Conservation (phyloP, 2,329 filamentous ascomycete species). For the Diaporthe sp. region DNA sequence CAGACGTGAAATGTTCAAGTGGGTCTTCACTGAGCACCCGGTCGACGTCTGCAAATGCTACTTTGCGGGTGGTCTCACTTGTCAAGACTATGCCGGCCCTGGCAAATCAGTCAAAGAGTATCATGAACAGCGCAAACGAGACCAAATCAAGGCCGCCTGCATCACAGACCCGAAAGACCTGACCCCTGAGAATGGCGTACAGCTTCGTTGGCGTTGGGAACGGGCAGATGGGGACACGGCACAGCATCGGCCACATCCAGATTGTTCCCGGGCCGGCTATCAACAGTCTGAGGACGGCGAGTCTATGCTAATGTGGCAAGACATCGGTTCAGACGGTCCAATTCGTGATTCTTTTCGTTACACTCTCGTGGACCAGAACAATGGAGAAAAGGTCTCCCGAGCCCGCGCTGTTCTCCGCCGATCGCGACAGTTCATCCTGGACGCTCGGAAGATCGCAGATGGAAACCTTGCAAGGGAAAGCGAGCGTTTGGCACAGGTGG, state of each 20-base stretch:
- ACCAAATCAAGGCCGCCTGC: conserved; percentile 21
- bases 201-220: background rate
- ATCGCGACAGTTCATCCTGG: conserved; percentile 30
- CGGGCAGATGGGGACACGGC: conserved; percentile 15
- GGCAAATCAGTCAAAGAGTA: background rate
- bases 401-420: conserved; percentile 5
- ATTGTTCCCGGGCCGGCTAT: background rate
- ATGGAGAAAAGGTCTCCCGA: background rate
- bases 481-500: background rate
- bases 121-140: background rate
- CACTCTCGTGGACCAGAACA: background rate
- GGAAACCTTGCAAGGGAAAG: background rate
- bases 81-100: background rate
- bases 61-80: background rate
- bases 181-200: conserved; percentile 29
- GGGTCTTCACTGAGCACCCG: conserved; percentile 23
- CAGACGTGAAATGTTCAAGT: background rate
- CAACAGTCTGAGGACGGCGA: background rate
- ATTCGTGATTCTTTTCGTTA: conserved; percentile 4
- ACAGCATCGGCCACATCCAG: background rate
- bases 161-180: conserved; percentile 14
- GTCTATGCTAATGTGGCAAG: conserved; percentile 21
- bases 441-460: conserved; percentile 13
- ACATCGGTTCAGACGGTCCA: conserved; percentile 6
- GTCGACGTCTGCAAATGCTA: background rate